phyloP scores from a whole-genome alignment of 2,329 filamentous ascomycete genomes.

The Monosporascus sp. region DNA sequence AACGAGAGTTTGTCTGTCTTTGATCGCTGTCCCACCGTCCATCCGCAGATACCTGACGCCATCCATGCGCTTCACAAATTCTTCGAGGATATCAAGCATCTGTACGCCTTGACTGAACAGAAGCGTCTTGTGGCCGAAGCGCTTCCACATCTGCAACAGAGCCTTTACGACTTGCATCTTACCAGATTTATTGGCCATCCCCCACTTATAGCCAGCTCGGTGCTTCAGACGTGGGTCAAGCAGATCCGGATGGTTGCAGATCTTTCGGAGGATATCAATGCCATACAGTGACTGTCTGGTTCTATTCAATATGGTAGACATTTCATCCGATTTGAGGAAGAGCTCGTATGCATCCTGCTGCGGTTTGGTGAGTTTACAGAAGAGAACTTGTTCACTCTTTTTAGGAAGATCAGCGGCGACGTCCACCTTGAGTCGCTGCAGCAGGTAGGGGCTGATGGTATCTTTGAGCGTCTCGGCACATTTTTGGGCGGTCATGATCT shows the following conservation, averaged over 20 bases:
- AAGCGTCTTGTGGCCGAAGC: conserved; percentile 84
- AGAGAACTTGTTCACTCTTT: conserved; percentile 93
- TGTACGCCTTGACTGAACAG: conserved; percentile 90
- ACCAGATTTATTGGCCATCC: conserved; percentile 72
- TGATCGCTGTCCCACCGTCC: conserved; percentile 89
- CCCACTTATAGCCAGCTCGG: conserved; percentile 69
- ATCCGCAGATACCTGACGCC: conserved; percentile 77
- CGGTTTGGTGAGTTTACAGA: conserved; percentile 80
- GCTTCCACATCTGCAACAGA: conserved; percentile 82
- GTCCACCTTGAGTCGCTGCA: conserved; percentile 89
- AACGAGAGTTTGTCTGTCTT: conserved; percentile 81
- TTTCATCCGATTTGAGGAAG: conserved; percentile 78
- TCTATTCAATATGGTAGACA: conserved; percentile 72
- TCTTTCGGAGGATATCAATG: conserved; percentile 88
- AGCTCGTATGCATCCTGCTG: conserved; percentile 77
- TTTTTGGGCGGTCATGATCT: conserved; percentile 90
- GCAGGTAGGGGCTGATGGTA: conserved; percentile 84
- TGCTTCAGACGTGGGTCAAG: conserved; percentile 53
- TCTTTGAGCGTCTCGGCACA: conserved; percentile 93
- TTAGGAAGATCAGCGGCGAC: conserved; percentile 90
- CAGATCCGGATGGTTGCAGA: conserved; percentile 95
- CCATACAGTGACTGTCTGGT: conserved; percentile 79
- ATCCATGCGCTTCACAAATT: conserved; percentile 63
- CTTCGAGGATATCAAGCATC: conserved; percentile 92
- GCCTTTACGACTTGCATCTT: conserved; percentile 95